These are phyloP conservation scores for Fusarium albosuccineum DNA, from an alignment of 2,329 filamentous ascomycete genomes.

Conservation along the genomic window DNA sequence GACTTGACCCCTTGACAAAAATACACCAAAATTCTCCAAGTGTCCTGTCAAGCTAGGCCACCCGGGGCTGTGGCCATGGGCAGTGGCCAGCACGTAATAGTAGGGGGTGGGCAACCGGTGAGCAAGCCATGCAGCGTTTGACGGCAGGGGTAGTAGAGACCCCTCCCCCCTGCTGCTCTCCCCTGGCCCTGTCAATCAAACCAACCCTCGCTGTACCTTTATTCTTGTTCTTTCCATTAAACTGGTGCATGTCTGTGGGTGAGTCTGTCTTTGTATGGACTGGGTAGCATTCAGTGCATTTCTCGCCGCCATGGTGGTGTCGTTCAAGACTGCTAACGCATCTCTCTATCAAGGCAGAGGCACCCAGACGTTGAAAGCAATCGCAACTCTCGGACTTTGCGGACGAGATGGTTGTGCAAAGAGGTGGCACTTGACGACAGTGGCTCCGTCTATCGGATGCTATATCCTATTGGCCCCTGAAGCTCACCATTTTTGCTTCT, in stretches of 20 bases:
- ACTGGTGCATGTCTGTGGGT: slow-evolving; percentile 3
- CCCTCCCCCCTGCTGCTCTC: slow-evolving; percentile 20
- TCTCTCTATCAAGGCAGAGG: slow-evolving; percentile 7
- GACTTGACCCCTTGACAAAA: too few relatives aligned
- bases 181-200: slow-evolving; percentile 38
- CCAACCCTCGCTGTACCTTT: slow-evolving; percentile 24
- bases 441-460: slow-evolving; percentile 14
- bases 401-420: slow-evolving; percentile 19
- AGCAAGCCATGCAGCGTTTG: slow-evolving; percentile 40
- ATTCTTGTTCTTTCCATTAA: slow-evolving; percentile 4
- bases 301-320: slow-evolving; percentile 18
- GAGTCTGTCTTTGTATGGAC: slow-evolving; percentile 15
- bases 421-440: slow-evolving; percentile 13
- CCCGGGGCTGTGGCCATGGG: slow-evolving; percentile 39
- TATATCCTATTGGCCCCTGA: slow-evolving; percentile 2
- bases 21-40: slow-evolving; percentile 14
- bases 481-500: slow-evolving; percentile 21
- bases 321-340: slow-evolving; percentile 7
- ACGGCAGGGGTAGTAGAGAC: slow-evolving; percentile 39
- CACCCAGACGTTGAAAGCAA: slow-evolving; percentile 14
- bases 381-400: slow-evolving; percentile 12
- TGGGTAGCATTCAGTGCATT: slow-evolving; percentile 11
- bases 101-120: slow-evolving; percentile 41
- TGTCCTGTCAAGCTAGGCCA: slow-evolving; percentile 34
- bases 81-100: slow-evolving; percentile 23